phyloP scores from a whole-genome alignment of 75 land plant species.

The Ceratopteris richardii region DNA sequence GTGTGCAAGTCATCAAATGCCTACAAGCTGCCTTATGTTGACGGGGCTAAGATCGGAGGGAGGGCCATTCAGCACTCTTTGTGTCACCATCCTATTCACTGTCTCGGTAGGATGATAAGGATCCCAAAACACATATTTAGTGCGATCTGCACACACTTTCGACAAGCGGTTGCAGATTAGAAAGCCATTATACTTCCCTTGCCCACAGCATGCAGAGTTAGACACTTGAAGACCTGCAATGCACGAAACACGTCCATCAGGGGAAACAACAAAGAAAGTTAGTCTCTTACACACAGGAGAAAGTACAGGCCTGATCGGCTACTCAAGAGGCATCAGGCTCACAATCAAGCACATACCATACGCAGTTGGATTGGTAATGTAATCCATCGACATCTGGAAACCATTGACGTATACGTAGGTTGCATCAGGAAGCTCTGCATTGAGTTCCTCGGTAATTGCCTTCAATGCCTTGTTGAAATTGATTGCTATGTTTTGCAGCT shows the following conservation, averaged over 20 bases:
- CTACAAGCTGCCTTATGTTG: slow-evolving; percentile 45
- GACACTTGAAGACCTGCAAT: slow-evolving; percentile 27
- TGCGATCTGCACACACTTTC: slow-evolving; percentile 47
- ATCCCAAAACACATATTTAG: slow-evolving; percentile 49
- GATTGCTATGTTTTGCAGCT: slow-evolving; percentile 37
- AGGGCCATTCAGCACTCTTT: slow-evolving; percentile 32
- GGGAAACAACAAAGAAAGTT: no score
- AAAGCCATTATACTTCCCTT: slow-evolving; percentile 38
- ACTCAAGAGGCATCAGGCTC: no score
- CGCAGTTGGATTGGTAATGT: slow-evolving; percentile 29
- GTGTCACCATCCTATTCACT: slow-evolving; percentile 33
- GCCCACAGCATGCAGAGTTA: slow-evolving; percentile 42
- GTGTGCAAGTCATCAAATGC: no score
- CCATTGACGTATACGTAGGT: slow-evolving; percentile 43
- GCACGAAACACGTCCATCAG: neutral
- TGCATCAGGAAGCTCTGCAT: slow-evolving; percentile 52
- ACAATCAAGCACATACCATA: slow-evolving; percentile 66
- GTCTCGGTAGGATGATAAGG: slow-evolving; percentile 54
- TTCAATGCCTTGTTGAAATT: slow-evolving; percentile 60
- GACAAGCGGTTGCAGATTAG: slow-evolving; percentile 46
- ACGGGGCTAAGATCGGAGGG: slow-evolving; percentile 39
- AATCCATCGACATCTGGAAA: slow-evolving; percentile 40
- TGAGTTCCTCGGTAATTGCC: slow-evolving; percentile 49
- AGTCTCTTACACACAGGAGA: no score
- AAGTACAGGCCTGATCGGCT: no score